Conservation (phyloP, 2,329 filamentous ascomycete genomes). For the Aureobasidium uvarum region DNA sequence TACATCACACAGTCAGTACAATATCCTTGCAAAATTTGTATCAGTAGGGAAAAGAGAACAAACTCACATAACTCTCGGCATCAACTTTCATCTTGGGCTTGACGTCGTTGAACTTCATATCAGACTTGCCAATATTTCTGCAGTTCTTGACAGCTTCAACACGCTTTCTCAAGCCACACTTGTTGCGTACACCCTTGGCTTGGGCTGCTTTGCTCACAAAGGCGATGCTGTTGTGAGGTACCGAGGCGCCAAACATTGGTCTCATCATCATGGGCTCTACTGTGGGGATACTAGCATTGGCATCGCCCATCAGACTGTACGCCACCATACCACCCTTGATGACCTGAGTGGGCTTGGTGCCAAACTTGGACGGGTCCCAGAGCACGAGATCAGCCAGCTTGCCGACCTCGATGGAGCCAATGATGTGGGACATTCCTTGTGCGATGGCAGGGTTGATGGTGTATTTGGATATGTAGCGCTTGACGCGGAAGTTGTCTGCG, state of each 20-base stretch:
- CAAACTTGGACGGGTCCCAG: slow-evolving; percentile 84
- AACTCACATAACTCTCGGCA: slow-evolving; percentile 74
- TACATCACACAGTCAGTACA: slow-evolving; percentile 29
- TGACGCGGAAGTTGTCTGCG: slow-evolving; percentile 88
- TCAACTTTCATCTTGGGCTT: slow-evolving; percentile 90
- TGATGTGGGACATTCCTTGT: slow-evolving; percentile 83
- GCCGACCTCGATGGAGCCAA: slow-evolving; percentile 83
- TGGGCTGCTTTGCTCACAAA: slow-evolving; percentile 79
- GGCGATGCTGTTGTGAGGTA: slow-evolving; percentile 70
- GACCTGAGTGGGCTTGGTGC: slow-evolving; percentile 76
- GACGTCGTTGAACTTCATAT: slow-evolving; percentile 86
- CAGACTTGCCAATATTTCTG: slow-evolving; percentile 70
- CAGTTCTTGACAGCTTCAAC: slow-evolving; percentile 77
- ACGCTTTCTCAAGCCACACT: slow-evolving; percentile 74
- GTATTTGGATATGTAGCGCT: slow-evolving; percentile 92
- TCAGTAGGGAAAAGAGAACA: background rate
- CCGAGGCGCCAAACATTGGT: slow-evolving; percentile 77
- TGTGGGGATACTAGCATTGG: slow-evolving; percentile 69
- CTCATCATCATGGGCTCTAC: slow-evolving; percentile 80
- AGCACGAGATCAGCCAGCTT: slow-evolving; percentile 87
- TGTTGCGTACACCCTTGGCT: slow-evolving; percentile 62
- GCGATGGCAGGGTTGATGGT: slow-evolving; percentile 91
- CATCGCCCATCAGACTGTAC: slow-evolving; percentile 71
- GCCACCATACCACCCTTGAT: slow-evolving; percentile 87
- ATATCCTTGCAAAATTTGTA: background rate